phyloP scores from a whole-genome alignment of 2,329 filamentous ascomycete genomes.

The Erysiphe pulchra region DNA sequence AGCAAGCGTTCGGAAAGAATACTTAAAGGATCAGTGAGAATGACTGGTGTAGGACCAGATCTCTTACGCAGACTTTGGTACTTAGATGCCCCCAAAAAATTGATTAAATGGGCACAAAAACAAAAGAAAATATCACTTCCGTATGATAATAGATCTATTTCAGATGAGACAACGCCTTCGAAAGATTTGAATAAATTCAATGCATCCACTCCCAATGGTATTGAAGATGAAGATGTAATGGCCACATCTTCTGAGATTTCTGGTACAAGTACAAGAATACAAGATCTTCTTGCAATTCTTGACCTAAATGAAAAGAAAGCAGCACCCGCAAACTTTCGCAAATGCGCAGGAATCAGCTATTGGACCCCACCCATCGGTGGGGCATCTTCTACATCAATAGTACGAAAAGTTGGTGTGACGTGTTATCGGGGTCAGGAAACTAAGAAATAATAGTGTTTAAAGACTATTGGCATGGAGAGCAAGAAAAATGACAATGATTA shows the following conservation, averaged over 20 bases:
- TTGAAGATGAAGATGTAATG: not conserved
- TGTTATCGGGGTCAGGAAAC: not conserved
- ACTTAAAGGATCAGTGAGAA: not conserved
- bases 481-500: too few species aligned
- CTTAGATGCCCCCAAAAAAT: not conserved
- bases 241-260: too few species aligned
- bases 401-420: not conserved
- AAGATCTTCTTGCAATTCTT: not conserved
- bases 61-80: not conserved
- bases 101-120: not conserved
- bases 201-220: not conserved
- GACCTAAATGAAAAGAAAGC: not conserved
- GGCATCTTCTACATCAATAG: not conserved
- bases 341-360: not conserved
- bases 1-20: not conserved
- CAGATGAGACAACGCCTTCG: not conserved
- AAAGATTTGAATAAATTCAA: not conserved
- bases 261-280: not conserved
- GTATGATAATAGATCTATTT: not conserved
- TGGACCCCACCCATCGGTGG: not conserved
- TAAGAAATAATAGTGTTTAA: not conserved
- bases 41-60: not conserved
- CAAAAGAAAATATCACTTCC: not conserved
- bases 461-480: too few species aligned
- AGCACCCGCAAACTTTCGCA: not conserved